Evolutionary conservation across 352 stramenopile species (phyloP).

Genomic region (Phytophthora hibernalis): DNA sequence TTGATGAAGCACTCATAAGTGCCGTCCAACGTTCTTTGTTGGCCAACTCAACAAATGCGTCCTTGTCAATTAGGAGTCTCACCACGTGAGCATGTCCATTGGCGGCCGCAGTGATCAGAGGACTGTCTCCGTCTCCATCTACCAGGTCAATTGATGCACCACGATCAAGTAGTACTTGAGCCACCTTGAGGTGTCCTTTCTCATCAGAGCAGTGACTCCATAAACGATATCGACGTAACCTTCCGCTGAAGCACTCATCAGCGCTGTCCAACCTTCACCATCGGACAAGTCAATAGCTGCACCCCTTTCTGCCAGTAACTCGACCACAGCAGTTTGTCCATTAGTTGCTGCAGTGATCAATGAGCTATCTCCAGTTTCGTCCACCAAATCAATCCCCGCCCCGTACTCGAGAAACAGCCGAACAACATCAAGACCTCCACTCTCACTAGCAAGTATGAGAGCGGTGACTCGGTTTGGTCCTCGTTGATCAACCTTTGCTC

Average conservation of each 20-base stretch:
- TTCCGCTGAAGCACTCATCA: not conserved
- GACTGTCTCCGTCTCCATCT: not conserved
- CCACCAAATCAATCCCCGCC: not conserved
- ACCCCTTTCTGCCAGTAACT: not conserved
- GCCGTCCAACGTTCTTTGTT: constrained; percentile 9
- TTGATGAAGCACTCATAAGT: not conserved
- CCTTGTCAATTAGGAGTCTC: not conserved
- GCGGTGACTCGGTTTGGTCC: constrained; percentile 1
- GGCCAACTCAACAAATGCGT: not conserved
- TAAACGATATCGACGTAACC: not conserved
- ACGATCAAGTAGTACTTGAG: not conserved
- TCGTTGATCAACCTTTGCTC: not conserved
- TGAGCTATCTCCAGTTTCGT: not conserved
- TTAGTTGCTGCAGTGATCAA: not conserved
- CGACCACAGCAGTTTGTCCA: not conserved
- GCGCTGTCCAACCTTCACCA: not conserved
- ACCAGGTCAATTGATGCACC: not conserved
- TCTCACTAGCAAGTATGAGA: not conserved
- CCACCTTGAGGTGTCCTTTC: not conserved
- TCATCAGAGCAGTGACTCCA: constrained; percentile 1
- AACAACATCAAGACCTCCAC: not conserved
- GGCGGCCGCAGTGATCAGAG: not conserved
- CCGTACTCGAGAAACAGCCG: not conserved
- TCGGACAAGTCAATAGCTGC: not conserved
- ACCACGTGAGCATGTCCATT: constrained; percentile 6